These are phyloP conservation scores for Fragosphaeria purpurea DNA, from an alignment of 2,329 filamentous ascomycete species.

Conservation along the genomic window DNA sequence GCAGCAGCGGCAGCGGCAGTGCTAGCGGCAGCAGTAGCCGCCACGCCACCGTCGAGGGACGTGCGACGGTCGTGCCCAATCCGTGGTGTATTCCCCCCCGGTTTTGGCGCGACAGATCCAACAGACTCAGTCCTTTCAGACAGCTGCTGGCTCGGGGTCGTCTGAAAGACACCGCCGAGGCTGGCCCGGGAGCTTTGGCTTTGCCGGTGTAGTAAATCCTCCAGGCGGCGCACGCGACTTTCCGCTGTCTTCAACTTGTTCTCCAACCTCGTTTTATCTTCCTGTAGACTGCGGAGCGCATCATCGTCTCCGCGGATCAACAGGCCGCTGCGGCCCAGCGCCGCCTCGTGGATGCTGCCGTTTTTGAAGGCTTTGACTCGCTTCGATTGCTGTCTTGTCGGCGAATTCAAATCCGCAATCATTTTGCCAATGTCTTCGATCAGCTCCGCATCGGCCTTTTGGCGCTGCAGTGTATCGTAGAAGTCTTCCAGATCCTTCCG, in stretches of 20 bases:
- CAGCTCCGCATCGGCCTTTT: conserved; percentile 55
- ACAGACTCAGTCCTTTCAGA: conserved; percentile 39
- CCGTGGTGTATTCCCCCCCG: conserved; percentile 19
- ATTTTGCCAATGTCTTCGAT: conserved; percentile 65
- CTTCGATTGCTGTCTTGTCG: conserved; percentile 78
- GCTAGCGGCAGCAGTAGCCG: not conserved
- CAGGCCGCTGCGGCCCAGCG: conserved; percentile 75
- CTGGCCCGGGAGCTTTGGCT: conserved; percentile 46
- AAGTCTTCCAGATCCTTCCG: conserved; percentile 71
- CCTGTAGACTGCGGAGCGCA: conserved; percentile 62
- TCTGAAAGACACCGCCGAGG: conserved; percentile 45
- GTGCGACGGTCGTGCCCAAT: conserved; percentile 32
- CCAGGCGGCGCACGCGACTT: conserved; percentile 80
- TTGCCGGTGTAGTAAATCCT: conserved; percentile 86
- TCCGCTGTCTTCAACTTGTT: conserved; percentile 71
- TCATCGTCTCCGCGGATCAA: conserved; percentile 84
- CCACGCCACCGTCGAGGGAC: conserved; percentile 33
- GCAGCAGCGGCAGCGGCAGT: not conserved
- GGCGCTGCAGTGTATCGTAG: conserved; percentile 52
- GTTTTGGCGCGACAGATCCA: conserved; percentile 32
- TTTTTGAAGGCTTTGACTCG: conserved; percentile 92
- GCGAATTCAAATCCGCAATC: conserved; percentile 67
- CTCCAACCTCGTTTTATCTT: conserved; percentile 68
- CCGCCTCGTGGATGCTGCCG: conserved; percentile 87
- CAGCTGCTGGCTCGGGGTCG: conserved; percentile 31